Evolutionary conservation across 176 grass and related monocot genomes (phyloP), one percentile per base, ranked within the genome.

Genomic region (Juncus inflexus): DNA sequence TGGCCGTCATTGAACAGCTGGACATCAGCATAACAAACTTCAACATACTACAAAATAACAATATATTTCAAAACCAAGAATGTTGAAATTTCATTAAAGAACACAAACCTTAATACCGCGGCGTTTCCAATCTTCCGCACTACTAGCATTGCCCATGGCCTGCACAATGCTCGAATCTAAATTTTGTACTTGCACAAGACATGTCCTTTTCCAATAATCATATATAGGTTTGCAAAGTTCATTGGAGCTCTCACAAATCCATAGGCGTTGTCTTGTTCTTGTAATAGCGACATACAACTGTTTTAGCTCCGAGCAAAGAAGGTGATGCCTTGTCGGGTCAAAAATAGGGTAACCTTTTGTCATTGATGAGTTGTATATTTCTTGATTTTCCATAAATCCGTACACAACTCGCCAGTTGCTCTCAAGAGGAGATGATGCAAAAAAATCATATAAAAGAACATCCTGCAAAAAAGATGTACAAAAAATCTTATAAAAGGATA

Each of bases 201-300:
- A 86, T 42, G 89, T 63, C 19, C 76, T 95, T 59, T 90, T 95
- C 90, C 90, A 95, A 53, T 90, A 95, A 60, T 95, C 83, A 64
- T 89, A 95, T 65, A 95, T 90, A 2, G 90, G 86, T 54, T 52
- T 84, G 62, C 73, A 95, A 55, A 76, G 79, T 50, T 84, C 80
- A 62, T 86, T 71, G 2, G 67, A 57, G 69, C 78, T 95, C 66
- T 95, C 90, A 90, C 83, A 90, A 59, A 95, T 84, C 90, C 90
- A 95, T 0, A 95, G 40, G 41, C 90, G 74, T 86, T 95, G 90
- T 70, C 80, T 89, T n/a, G 90, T 86, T 51, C 85, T 71, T 19
- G 90, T 90, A 57, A 95, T 83, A 12, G 86, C 90, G 19, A 95
- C 90, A 95, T 95, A 95, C 0, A 95, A 79, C 66, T 95, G 90